Evolutionary conservation across 305 asterid genomes (phyloP).

Genomic region (Plantago coronopus): DNA sequence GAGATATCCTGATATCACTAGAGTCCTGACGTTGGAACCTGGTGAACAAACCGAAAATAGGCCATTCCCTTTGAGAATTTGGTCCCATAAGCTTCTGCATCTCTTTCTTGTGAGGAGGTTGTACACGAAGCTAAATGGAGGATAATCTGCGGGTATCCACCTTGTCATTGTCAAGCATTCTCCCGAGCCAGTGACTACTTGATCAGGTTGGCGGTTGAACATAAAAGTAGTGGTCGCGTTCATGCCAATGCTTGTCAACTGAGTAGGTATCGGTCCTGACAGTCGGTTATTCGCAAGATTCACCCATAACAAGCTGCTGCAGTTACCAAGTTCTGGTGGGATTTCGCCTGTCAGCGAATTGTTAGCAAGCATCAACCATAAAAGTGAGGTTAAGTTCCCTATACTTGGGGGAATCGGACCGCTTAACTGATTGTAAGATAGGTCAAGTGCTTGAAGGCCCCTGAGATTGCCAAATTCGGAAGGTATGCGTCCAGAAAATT

Average conservation of each 20-base stretch:
- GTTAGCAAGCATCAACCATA: conserved; percentile 93
- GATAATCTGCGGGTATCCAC: conserved; percentile 96
- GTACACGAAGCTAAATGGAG: conserved; percentile 79
- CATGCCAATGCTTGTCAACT: conserved; percentile 56
- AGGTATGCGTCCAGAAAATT: conserved; percentile 73
- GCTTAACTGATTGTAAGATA: conserved; percentile 56
- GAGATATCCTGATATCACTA: conserved; percentile 63
- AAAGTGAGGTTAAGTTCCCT: conserved; percentile 60
- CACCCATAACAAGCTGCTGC: conserved; percentile 84
- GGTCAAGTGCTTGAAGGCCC: conserved; percentile 77
- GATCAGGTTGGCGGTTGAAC: conserved; percentile 37
- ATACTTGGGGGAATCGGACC: conserved; percentile 66
- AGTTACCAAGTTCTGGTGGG: conserved; percentile 73
- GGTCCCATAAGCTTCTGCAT: conserved; percentile 67
- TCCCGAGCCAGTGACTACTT: conserved; percentile 67
- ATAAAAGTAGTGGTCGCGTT: conserved; percentile 54
- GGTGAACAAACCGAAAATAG: conserved; percentile 66
- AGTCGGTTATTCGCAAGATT: conserved; percentile 69
- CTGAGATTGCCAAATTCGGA: conserved; percentile 53
- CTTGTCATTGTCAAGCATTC: conserved; percentile 80
- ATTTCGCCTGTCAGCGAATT: conserved; percentile 60
- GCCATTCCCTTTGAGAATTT: conserved; percentile 70
- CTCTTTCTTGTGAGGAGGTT: conserved; percentile 66
- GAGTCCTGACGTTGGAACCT: conserved; percentile 47
- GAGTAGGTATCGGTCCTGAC: conserved; percentile 52